A percentile compares a stretch with the other conserved stretches of the same genome.
phyloP scores from a whole-genome alignment of 177 flowering plant genomes.

The Tripterygium wilfordii region DNA sequence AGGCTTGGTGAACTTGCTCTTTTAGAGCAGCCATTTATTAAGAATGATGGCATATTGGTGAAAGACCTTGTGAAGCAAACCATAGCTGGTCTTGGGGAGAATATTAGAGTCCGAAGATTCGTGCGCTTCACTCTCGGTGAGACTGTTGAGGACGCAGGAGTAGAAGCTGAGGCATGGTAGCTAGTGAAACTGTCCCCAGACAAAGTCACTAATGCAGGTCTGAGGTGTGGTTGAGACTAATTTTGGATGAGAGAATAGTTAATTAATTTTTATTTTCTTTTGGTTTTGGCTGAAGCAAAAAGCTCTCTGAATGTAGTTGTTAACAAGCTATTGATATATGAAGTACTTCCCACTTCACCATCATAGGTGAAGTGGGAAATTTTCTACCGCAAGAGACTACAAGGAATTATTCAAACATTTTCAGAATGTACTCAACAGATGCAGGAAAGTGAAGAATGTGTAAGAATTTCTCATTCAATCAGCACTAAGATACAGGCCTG shows the following conservation, averaged over 20 bases:
- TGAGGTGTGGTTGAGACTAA: not conserved
- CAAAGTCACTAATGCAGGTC: not conserved
- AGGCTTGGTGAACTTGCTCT: constrained; percentile 96
- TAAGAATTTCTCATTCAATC: too few species aligned
- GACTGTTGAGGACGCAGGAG: constrained; percentile 18
- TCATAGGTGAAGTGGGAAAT: too few species aligned
- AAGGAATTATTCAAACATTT: too few species aligned
- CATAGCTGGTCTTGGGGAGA: constrained; percentile 90
- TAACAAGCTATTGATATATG: too few species aligned
- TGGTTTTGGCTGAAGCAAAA: too few species aligned
- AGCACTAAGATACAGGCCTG: too few species aligned
- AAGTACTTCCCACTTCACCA: too few species aligned
- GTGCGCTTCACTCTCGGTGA: constrained; percentile 87
- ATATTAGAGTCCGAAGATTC: constrained; percentile 82
- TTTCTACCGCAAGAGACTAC: too few species aligned
- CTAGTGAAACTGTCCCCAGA: not conserved
- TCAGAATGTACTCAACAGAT: too few species aligned
- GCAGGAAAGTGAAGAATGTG: too few species aligned
- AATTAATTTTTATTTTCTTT: constrained; percentile 11
- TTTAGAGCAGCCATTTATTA: constrained; percentile 87
- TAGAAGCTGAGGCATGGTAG: constrained; percentile 17
- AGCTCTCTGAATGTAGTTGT: too few species aligned
- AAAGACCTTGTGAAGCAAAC: constrained; percentile 95
- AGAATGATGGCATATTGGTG: constrained; percentile 67
- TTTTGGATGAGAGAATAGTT: constrained; percentile 2